Evolutionary conservation across 2,329 filamentous ascomycete species (phyloP), one percentile per base, ranked within the genome.

Genomic region (Paecilomyces dactylethromorphus): DNA sequence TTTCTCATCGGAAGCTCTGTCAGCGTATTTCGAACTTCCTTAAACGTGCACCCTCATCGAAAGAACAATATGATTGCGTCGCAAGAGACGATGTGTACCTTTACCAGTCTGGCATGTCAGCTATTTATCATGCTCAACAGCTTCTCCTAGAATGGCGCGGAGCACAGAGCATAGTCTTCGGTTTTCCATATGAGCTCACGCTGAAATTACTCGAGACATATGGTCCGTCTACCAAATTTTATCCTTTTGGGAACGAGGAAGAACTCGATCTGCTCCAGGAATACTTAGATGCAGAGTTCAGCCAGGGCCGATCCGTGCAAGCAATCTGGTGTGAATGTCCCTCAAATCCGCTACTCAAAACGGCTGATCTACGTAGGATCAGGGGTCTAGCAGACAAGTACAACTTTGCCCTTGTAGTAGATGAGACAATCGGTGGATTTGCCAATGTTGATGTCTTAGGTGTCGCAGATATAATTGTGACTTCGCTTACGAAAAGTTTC

Each of bases 401-500:
- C 55, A 59, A 58, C 18, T 67, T 68, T 33, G 13, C 71, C 4
- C 62, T 78, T 7, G 59, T 73, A 6, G 62, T 74, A 39, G 74
- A 77, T 58, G 74, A 77, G 10, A 76, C 74, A 0, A 65, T 77
- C 39, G 70, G 66, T 5, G 68, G 61, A 35, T 74, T 75, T 55
- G 66, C 60, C 54, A 77, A 76, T 58, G 65, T 76, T 21, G 72
- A 86, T 65, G 68, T 86, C 33, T 67, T 84, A 0, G 33, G 29
- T 3, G 70, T 75, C 0, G 77, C 79, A 1, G 82, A 86, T 62
- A 67, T 84, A 0, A 60, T 86, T 31, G 63, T 82, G 15, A 80
- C 80, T 0, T 81, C 78, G 24, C 72, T 85, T 15, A 85, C 82
- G n/a, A 86, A 86, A 68, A 77, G 78, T 1, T 86, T 87, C 65